phyloP scores from a whole-genome alignment of 305 asterid species.

The Nicotiana rustica region DNA sequence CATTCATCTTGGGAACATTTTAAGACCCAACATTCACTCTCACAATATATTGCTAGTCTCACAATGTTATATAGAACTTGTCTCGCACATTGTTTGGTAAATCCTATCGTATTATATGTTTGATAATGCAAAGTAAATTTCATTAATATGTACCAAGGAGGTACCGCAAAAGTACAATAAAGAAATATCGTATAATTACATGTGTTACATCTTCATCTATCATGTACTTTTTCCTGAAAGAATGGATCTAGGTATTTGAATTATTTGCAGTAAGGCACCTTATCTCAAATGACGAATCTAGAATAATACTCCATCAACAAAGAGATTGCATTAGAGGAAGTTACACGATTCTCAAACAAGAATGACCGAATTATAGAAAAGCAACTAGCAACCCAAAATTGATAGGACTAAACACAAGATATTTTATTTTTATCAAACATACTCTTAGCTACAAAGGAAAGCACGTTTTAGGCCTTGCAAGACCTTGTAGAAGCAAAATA shows the following conservation, averaged over 20 bases:
- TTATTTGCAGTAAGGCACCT: slow-evolving; percentile 5
- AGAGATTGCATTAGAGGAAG: not conserved
- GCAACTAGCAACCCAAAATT: not conserved
- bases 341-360: not conserved
- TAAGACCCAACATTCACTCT: slow-evolving; percentile 16
- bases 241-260: not conserved
- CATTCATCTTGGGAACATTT: not conserved
- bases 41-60: not conserved
- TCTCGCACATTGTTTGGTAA: not conserved
- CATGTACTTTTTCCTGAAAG: not conserved
- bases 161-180: slow-evolving; percentile 24
- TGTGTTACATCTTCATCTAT: slow-evolving; percentile 11
- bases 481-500: not conserved
- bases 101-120: not conserved
- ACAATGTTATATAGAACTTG: not conserved
- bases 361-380: not conserved
- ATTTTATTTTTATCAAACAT: not conserved
- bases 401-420: not conserved
- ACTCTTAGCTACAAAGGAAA: not conserved
- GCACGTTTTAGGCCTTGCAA: not conserved
- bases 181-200: not conserved
- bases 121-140: not conserved
- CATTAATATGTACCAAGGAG: slow-evolving; percentile 6
- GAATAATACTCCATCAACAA: not conserved
- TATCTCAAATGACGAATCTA: not conserved